Base-by-base conservation (phyloP, 176 grass and related monocot genomes). In the Musa acuminata region DNA sequence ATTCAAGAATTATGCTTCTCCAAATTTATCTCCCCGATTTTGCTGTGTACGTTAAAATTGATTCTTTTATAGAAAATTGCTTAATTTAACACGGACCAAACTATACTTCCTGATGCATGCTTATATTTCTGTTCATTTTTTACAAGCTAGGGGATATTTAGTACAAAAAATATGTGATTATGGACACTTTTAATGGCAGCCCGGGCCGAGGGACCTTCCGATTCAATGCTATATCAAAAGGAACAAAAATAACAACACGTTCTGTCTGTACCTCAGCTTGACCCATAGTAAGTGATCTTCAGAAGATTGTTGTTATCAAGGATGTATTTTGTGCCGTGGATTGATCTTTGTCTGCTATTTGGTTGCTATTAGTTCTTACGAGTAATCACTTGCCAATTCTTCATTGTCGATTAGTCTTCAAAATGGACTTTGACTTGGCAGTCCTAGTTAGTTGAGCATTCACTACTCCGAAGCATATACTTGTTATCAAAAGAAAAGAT, bases 201-300 rank as follows among this genome's bases (percentile, higher is more conserved):
- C 75, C 9, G 75, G 75, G 10, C 75, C 75, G 60, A 77, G 75
- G 4, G 60, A 65, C 9, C 75, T 77, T 64, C 75, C 75, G 13
- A 77, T 77, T 14, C 75, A 66, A 16, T 77, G 75, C 60, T 77
- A 64, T 52, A 77, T 77, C 29, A 77, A 66, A 64, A 64, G 75
- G 58, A 65, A 77, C 11, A 77, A 77, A 49, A 77, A 52, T n/a
- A 77, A 77, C 75, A 65, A 59, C 29, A 77, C 75, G 60, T 77
- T 77, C 60, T 77, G 53, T 65, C 60, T 77, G n/a, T 66, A 77
- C 75, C 75, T 77, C 75, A 77, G 75, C 22, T 77, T 77, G 60
- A 66, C 48, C 48, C 60, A 77, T 49, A 65, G 75, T 77, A 65
- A 77, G 75, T 66, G 20, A 53, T 24, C 26, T 51, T 16, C 75